phyloP scores from a whole-genome alignment of 2,329 filamentous ascomycete species.

The Fusarium nisikadoi region DNA sequence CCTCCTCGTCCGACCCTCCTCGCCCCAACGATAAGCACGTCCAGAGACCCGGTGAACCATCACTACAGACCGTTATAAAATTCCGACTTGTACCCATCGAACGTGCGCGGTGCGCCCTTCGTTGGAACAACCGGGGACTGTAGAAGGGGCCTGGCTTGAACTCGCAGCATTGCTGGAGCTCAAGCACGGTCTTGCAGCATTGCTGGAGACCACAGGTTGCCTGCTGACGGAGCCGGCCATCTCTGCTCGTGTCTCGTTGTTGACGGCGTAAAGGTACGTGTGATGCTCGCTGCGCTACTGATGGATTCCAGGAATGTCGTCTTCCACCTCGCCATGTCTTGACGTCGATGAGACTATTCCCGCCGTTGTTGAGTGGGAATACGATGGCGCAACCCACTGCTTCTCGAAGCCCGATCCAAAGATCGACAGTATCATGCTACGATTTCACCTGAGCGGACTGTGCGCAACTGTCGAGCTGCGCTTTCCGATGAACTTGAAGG shows the following conservation, averaged over 20 bases:
- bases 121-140: constrained; percentile 25
- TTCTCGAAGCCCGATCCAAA: constrained; percentile 23
- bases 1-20: neutral
- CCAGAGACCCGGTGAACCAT: neutral
- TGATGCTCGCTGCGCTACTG: neutral
- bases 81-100: constrained; percentile 27
- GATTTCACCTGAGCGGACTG: neutral
- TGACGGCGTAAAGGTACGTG: constrained; percentile 2
- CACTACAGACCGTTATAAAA: constrained; percentile 19
- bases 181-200: constrained; percentile 1
- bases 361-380: constrained; percentile 16
- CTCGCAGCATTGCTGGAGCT: constrained; percentile 14
- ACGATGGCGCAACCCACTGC: neutral
- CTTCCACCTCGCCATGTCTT: constrained; percentile 10
- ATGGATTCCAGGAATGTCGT: constrained; percentile 12
- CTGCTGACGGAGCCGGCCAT: constrained; percentile 9
- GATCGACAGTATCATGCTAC: constrained; percentile 1
- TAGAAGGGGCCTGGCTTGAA: constrained; percentile 3
- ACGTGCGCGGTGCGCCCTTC: neutral
- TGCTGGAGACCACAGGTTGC: constrained; percentile 10
- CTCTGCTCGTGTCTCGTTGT: constrained; percentile 3
- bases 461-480: constrained; percentile 1
- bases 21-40: neutral
- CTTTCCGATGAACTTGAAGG: constrained; percentile 25
- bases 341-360: constrained; percentile 10